Evolutionary conservation across 371 early-diverging fungal species (phyloP), one percentile per base, ranked within the genome.

Genomic region (Mucor indicus): DNA sequence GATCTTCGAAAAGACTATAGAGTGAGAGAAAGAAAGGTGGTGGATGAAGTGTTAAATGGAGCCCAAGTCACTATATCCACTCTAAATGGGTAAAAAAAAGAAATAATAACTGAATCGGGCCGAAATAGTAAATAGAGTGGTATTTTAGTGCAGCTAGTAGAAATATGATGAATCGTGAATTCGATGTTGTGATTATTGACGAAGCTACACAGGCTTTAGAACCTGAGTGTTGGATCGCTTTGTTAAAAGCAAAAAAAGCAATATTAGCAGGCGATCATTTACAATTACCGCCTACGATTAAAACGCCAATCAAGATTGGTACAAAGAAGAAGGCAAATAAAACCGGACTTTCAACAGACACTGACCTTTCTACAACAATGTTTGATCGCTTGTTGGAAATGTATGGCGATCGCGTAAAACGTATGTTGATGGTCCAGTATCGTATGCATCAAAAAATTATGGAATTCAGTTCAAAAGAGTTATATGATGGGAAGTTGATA

Each of bases 181-280:
- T 94, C 72, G 98, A 97, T 64, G 85, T 85, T 0, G 87, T 95
- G 0, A 74, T 99, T 24, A 93, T 99, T 52, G 99, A 98, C 60
- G 98, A 97, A 68, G 90, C 91, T 0, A 87, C 92, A 5, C 97
- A 97, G 59, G 91, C 93, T 1, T 62, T 89, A 17, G 93, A 92
- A 75, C 70, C 76, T 1, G 97, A 96, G 75, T 89, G 91, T 56
- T 96, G 93, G 93, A 88, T 97, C 38, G 92, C 94, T 0, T 75
- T 91, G 13, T 59, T 81, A 23, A 89, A 88, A 57, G 87, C 85
- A 2, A 79, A 83, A 23, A 85, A 82, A 42, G 80, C 95, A 2
- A 83, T 98, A 32, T 67, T 98, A 16, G 74, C 95, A 17, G 99
- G 99, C 7, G 99, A 98, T 69, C 97, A 93, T 57, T 72, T 85